phyloP scores from a whole-genome alignment of 192 early-diverging fungal species.

The Lobosporangium transversale region DNA sequence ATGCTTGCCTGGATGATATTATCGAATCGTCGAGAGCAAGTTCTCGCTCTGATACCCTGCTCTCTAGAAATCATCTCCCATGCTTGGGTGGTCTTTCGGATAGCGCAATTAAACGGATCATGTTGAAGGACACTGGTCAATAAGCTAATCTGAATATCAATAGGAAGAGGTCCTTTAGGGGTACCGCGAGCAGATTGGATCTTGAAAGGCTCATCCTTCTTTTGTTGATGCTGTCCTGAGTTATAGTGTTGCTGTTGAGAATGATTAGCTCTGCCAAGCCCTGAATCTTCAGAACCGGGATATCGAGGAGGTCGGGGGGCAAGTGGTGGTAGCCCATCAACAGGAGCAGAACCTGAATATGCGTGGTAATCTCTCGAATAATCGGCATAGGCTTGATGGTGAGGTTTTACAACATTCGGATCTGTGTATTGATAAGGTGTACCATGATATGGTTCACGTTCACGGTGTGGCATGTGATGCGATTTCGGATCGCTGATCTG shows the following conservation, averaged over 20 bases:
- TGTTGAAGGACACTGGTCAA: conserved; percentile 41
- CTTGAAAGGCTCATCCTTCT: conserved; percentile 29
- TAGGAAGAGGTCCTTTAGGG: conserved; percentile 47
- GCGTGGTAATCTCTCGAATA: background rate
- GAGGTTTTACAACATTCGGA: background rate
- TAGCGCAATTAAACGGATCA: conserved; percentile 50
- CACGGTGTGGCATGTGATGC: background rate
- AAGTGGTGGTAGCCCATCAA: conserved; percentile 9
- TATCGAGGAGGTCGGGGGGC: conserved; percentile 21
- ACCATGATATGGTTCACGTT: conserved; percentile 5
- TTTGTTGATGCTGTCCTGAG: conserved; percentile 7
- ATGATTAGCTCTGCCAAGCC: background rate
- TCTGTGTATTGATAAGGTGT: conserved; percentile 5
- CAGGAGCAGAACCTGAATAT: background rate
- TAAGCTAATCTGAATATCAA: conserved; percentile 37
- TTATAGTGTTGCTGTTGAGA: conserved; percentile 4
- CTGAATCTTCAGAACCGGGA: conserved; percentile 11
- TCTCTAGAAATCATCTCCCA: conserved; percentile 47
- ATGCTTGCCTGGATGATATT: conserved; percentile 52
- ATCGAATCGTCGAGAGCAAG: conserved; percentile 47
- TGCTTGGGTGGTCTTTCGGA: conserved; percentile 44
- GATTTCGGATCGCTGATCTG: background rate
- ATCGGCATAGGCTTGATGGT: background rate
- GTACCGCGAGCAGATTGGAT: conserved; percentile 47
- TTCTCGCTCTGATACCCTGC: conserved; percentile 41